Evolutionary conservation across 176 grass and related monocot species (phyloP).

Genomic region (Eragrostis curvula): DNA sequence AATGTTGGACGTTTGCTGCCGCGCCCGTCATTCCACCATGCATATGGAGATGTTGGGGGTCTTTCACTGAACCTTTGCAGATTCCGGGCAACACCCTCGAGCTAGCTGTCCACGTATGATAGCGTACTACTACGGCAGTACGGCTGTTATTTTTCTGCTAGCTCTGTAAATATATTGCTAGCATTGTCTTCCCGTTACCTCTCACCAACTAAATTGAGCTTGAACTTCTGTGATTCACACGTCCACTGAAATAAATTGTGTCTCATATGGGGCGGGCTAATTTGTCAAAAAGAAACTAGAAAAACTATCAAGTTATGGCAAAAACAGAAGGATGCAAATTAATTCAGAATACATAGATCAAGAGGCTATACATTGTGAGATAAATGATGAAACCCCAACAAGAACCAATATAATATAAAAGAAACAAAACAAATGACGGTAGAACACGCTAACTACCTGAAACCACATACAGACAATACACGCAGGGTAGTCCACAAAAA

Average conservation of each 20-base stretch:
- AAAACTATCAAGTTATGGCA: not conserved
- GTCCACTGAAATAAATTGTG: not conserved
- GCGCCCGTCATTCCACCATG: not conserved
- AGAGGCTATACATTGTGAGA: not conserved
- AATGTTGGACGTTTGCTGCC: not conserved
- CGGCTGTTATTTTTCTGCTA: not conserved
- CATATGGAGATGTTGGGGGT: too few species aligned
- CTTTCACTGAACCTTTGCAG: too few species aligned
- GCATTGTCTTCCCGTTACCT: not conserved
- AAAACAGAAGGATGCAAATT: not conserved
- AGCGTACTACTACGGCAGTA: too few species aligned
- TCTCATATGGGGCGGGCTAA: not conserved
- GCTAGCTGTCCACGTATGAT: not conserved
- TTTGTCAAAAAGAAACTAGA: not conserved
- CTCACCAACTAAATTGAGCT: not conserved
- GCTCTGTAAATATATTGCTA: not conserved
- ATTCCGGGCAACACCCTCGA: not conserved
- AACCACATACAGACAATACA: conserved; percentile 1
- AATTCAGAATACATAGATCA: not conserved
- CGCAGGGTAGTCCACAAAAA: too few species aligned
- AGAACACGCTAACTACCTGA: not conserved
- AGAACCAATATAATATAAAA: not conserved
- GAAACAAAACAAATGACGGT: not conserved
- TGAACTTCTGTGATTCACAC: not conserved
- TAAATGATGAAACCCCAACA: not conserved